These are phyloP conservation scores for Betula pendula DNA, from an alignment of 306 rosid species.

Conservation along the genomic window DNA sequence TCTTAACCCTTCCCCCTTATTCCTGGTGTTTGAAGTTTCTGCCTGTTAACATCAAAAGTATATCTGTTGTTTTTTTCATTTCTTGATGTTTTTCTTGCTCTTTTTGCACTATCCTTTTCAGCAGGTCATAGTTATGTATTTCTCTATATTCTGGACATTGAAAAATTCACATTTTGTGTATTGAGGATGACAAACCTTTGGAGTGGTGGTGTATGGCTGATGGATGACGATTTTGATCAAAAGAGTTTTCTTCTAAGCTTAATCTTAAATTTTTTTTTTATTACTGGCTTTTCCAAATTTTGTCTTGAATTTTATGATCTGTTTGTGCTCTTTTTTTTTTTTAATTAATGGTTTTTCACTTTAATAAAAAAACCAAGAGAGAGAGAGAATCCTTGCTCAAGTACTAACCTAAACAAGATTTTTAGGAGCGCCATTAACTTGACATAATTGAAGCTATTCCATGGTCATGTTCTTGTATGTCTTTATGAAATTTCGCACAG, in stretches of 20 bases:
- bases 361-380: too few species aligned
- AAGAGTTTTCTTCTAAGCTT: not conserved
- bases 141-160: not conserved
- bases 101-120: too few species aligned
- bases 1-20: not conserved
- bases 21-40: slow-evolving; percentile 17
- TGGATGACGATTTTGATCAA: not conserved
- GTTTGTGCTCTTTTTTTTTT: not conserved
- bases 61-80: not conserved
- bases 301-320: not conserved
- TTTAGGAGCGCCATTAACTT: not conserved
- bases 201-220: not conserved
- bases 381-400: slow-evolving; percentile 1
- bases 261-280: not conserved
- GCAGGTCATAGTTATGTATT: too few species aligned
- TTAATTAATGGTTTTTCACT: too few species aligned
- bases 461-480: not conserved
- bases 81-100: not conserved
- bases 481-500: not conserved
- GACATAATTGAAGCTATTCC: not conserved
- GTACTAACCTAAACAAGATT: not conserved
- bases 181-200: not conserved
- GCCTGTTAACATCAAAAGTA: not conserved
- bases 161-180: not conserved
- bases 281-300: not conserved